Conservation (phyloP, 441 rosid species). For the Populus hybrid region DNA sequence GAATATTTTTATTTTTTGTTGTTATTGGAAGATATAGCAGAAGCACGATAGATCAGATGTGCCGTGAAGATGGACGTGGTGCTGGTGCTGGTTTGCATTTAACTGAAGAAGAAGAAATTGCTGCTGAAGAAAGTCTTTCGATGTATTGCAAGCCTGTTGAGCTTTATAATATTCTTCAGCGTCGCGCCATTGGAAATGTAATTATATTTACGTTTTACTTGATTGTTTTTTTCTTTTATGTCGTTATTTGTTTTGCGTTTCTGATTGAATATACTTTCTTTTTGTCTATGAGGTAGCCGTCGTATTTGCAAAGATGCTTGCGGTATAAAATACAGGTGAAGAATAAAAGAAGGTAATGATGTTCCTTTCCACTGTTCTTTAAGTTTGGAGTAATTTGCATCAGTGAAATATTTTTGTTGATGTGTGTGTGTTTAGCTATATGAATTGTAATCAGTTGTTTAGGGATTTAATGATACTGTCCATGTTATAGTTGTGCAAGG, state of each 20-base stretch:
- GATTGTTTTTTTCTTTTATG: neutral
- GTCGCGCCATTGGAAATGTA: conserved; percentile 75
- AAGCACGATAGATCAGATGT: too few species aligned
- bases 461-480: neutral
- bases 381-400: neutral
- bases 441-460: neutral
- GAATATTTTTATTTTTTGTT: too few species aligned
- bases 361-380: neutral
- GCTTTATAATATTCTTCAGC: too few species aligned
- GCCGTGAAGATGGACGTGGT: too few species aligned
- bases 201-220: neutral
- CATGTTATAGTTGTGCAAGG: conserved; percentile 11
- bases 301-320: conserved; percentile 83
- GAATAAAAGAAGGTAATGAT: conserved; percentile 64
- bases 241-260: neutral
- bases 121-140: too few species aligned
- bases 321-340: conserved; percentile 77
- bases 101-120: too few species aligned
- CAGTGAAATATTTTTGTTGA: neutral
- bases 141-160: too few species aligned
- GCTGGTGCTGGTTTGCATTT: too few species aligned
- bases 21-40: too few species aligned
- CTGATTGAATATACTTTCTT: neutral
- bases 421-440: neutral
- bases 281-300: conserved; percentile 48